phyloP scores from a whole-genome alignment of 306 rosid genomes.

The Pueraria montana region DNA sequence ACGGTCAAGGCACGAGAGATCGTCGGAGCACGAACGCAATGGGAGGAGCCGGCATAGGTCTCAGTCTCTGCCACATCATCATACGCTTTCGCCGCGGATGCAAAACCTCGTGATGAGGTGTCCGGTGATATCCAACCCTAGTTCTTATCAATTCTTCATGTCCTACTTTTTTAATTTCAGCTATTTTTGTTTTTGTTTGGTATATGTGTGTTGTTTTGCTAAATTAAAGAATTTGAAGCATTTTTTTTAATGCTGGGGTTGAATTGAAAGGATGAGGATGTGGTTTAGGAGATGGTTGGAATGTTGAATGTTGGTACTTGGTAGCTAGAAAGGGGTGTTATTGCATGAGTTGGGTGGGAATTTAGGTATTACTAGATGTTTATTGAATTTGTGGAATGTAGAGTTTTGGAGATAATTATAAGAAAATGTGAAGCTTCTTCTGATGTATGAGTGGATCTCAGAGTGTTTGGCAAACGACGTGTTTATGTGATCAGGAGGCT shows the following conservation, averaged over 20 bases:
- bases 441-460: conserved; percentile 11
- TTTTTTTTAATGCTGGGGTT: neutral
- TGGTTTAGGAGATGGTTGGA: neutral
- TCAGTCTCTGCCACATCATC: conserved; percentile 59
- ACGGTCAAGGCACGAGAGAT: conserved; percentile 66
- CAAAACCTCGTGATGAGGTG: conserved; percentile 89
- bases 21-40: conserved; percentile 57
- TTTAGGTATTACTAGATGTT: neutral
- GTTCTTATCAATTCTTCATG: conserved; percentile 33
- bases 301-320: neutral
- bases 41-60: conserved; percentile 67
- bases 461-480: neutral
- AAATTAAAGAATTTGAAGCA: conserved; percentile 10
- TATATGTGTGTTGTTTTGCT: conserved; percentile 1
- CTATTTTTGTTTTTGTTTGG: conserved; percentile 33
- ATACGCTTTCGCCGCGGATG: conserved; percentile 26
- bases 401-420: conserved; percentile 7
- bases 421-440: neutral
- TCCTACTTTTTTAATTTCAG: conserved; percentile 2
- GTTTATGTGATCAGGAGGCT: conserved; percentile 22
- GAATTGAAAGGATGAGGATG: conserved; percentile 22
- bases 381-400: conserved; percentile 28
- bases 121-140: conserved; percentile 90
- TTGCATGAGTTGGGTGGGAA: neutral
- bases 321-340: neutral